Base-by-base conservation (phyloP, 441 rosid species). In the Bocquillonia castaneifolia region DNA sequence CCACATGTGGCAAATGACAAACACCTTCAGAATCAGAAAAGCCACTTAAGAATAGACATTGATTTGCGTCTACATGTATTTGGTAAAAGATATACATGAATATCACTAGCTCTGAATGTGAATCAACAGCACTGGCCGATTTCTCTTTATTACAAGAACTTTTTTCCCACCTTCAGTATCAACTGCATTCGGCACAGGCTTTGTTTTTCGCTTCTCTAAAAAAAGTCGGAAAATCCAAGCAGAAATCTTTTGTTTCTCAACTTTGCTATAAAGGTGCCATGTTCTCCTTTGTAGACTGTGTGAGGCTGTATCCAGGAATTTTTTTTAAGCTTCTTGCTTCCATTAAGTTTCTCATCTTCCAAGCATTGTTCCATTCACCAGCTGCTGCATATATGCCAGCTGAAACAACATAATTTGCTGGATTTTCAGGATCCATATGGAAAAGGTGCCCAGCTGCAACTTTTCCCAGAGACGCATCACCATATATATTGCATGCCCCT, bases 401-500 rank as follows among this genome's bases (percentile, higher is more conserved):
- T 71, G 88, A 75, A 59, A 80, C 82, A 63, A 84, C 79, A 66
- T 86, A 88, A 48, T 83, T 83, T n/a, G 78, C 86, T 2, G 90
- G 76, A 72, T 81, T 82, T 69, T 77, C 75, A 18, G 89, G 93
- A 74, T 85, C 85, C 82, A 82, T 72, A 26, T 68, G 64, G 48
- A 84, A 72, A 69, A 90, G 89, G 58, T 80, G 75, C 2, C 40
- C 18, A 3, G 92, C 89, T 64, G 88, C 89, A 65, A 59, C 74
- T 82, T 85, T 68, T 66, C 92, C 87, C 34, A 86, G 82, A 47
- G 78, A 36, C 45, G 29, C 39, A 32, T 82, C 74, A 48, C 80
- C 90, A 76, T 89, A 73, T 32, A 77, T 75, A 69, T 76, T 78
- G 79, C 92, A 86, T 1, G 94, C 91, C 66, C 89, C 91, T 32